Evolutionary conservation across 1,284 basidiomycete genomes (phyloP).

Genomic region (Fomitopsis betulina): DNA sequence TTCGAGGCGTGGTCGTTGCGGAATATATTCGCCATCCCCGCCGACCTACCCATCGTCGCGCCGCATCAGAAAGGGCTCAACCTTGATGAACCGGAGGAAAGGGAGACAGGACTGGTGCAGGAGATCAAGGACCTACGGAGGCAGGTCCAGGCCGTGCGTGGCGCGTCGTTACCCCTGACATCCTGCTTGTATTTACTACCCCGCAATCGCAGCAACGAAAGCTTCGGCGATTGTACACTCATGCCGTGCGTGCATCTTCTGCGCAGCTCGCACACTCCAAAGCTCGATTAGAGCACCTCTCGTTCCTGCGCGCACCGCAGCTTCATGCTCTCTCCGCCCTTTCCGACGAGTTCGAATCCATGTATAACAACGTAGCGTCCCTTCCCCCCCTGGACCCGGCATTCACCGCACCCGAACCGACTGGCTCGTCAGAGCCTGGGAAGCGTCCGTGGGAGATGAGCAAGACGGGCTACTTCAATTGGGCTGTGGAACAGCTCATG

Average conservation of each 20-base stretch:
- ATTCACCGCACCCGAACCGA: slow-evolving; percentile 32
- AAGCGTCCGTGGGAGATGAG: slow-evolving; percentile 70
- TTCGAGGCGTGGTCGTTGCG: slow-evolving; percentile 76
- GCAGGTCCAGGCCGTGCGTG: slow-evolving; percentile 56
- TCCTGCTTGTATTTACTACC: not conserved
- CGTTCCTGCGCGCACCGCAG: slow-evolving; percentile 38
- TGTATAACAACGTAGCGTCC: slow-evolving; percentile 44
- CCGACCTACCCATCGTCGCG: slow-evolving; percentile 59
- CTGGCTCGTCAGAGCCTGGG: slow-evolving; percentile 48
- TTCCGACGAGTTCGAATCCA: slow-evolving; percentile 20
- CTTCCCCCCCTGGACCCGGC: slow-evolving; percentile 49
- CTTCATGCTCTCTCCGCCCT: slow-evolving; percentile 22
- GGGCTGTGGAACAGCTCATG: slow-evolving; percentile 57
- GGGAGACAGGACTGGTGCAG: slow-evolving; percentile 53
- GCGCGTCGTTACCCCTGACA: not conserved
- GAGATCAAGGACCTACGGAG: slow-evolving; percentile 56
- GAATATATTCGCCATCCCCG: slow-evolving; percentile 69
- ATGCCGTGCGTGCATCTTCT: slow-evolving; percentile 42
- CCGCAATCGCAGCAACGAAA: slow-evolving; percentile 50
- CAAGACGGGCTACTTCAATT: slow-evolving; percentile 61
- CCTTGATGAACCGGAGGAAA: slow-evolving; percentile 42
- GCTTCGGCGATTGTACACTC: slow-evolving; percentile 47
- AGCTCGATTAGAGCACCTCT: slow-evolving; percentile 37
- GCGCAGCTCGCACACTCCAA: slow-evolving; percentile 40
- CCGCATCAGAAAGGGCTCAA: slow-evolving; percentile 63